Evolutionary conservation across 495 filamentous ascomycete species (phyloP), one percentile per base, ranked within the genome.

Genomic region (Astrocystis sublimbata): DNA sequence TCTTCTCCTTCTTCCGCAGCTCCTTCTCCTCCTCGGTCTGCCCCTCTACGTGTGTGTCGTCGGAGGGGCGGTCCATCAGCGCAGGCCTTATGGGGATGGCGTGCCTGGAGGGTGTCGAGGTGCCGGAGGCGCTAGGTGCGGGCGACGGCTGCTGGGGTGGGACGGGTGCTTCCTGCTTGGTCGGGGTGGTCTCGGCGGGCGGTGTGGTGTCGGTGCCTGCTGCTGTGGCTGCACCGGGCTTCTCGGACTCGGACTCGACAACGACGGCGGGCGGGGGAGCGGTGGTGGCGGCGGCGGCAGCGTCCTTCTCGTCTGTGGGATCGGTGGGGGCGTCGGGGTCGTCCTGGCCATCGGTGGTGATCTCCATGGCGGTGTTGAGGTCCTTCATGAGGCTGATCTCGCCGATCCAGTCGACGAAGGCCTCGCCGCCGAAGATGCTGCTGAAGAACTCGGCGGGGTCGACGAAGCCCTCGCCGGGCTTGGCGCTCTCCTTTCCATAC

Each of bases 361-460:
- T 96, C 66, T 94, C 92, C 91, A 94, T 93, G 2, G 91, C 92
- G 60, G 89, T 86, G 3, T 90, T 93, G 38, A 96, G 79, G 66
- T 94, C 92, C 75, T 93, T 94, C 88, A 96, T 93, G 53, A 96
- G 82, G 47, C 89, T 92, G 62, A 96, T 92, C 77, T 96, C 92
- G 56, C 92, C 92, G 67, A 94, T 96, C 71, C 92, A 85, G 74
- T 94, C 93, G 24, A 88, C 82, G 70, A 99, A 99, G 4, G 96
- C 94, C 60, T 96, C 93, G 36, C 94, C 94, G 64, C 94, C 94
- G 68, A 99, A 99, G 61, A 99, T 98, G 83, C 92, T 96, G 65
- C 91, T 88, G 75, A 99, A 98, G 86, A 99, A 99, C 78, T 99
- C 96, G 43, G 92, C 85, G 0, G 94, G 96, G 68, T 99, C 94